Conservation (phyloP, 2,329 filamentous ascomycete genomes). For the Pestalotiopsis fici region DNA sequence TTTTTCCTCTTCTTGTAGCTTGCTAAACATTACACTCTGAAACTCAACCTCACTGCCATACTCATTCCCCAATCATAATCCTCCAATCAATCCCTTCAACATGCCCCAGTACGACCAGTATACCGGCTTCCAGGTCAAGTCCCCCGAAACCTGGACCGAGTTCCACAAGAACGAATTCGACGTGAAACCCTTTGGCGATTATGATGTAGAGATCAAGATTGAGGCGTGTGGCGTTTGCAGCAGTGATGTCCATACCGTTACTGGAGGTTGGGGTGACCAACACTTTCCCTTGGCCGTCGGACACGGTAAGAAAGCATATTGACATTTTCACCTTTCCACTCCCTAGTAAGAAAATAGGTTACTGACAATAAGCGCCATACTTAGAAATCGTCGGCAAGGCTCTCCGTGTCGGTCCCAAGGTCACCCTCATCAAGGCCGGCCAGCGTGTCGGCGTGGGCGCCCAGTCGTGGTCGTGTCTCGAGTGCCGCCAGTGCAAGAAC, state of each 20-base stretch:
- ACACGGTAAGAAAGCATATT: conserved; percentile 1
- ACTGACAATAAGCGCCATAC: background rate
- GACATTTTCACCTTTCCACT: too few relatives aligned
- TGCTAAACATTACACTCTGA: background rate
- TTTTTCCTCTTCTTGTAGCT: background rate
- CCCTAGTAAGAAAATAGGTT: background rate
- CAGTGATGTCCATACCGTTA: conserved; percentile 43
- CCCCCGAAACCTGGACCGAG: conserved; percentile 18
- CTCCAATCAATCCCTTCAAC: background rate
- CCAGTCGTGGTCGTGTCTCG: conserved; percentile 43
- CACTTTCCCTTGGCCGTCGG: conserved; percentile 52
- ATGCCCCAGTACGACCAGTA: conserved; percentile 11
- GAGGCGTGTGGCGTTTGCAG: conserved; percentile 51
- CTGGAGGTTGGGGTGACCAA: conserved; percentile 32
- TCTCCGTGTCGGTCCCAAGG: conserved; percentile 37
- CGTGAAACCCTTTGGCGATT: conserved; percentile 46
- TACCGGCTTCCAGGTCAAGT: conserved; percentile 10
- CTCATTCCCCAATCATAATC: background rate
- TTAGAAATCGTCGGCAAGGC: conserved; percentile 48
- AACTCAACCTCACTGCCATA: too few relatives aligned
- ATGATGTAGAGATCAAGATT: conserved; percentile 48
- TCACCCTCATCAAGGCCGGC: conserved; percentile 40
- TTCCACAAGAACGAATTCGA: conserved; percentile 28
- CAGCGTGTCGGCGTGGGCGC: conserved; percentile 55
- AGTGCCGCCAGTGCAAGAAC: conserved; percentile 18